Base-by-base conservation (phyloP, 345 rosid species). In the Murraya koenigii region DNA sequence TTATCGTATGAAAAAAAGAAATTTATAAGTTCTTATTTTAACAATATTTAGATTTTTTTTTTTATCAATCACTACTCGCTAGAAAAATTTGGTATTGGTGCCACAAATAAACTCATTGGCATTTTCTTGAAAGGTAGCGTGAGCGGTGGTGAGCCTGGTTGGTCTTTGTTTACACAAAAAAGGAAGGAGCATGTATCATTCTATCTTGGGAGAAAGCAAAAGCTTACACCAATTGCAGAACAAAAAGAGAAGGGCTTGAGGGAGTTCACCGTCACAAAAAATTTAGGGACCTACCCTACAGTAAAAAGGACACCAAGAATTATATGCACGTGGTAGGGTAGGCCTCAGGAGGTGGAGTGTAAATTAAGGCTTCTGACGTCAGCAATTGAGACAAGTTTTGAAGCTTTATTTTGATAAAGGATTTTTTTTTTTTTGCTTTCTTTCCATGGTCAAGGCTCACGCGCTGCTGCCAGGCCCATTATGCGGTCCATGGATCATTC, bases 361-460 rank as follows among this genome's bases (percentile, higher is more conserved):
- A 69, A 56, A 38, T 78, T 47, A 84, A 84, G 82, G 74, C 84
- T 25, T n/a, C 75, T 52, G 65, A 69, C 56, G 63, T 68, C 79
- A 78, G 35, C 69, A 58, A n/a, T 52, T 7, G 5, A 10, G 72
- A 52, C 67, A 39, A 6, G 30, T 61, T 77, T 38, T 61, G 76
- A 65, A 8, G 55, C 60, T 62, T 44, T 33, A 25, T 72, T 62
- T 26, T 3, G 3, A 64, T 11, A 52, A 52, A 52, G 2, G 22
- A 3, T 17, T 52, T 5, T 7, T 52, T 52, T 19, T 15, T 15
- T 58, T 55, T 76, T 72, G 44, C 74, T 75, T 65, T 58, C 61
- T 11, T 4, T 10, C 26, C 2, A 65, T 58, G 68, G 68, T 63
- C 80, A 66, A 67, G 61, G 56, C 56, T 64, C 80, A 71, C 67